These are phyloP conservation scores for Trypanosoma avium DNA, from an alignment of 208 protist genomes.

Conservation along the genomic window DNA sequence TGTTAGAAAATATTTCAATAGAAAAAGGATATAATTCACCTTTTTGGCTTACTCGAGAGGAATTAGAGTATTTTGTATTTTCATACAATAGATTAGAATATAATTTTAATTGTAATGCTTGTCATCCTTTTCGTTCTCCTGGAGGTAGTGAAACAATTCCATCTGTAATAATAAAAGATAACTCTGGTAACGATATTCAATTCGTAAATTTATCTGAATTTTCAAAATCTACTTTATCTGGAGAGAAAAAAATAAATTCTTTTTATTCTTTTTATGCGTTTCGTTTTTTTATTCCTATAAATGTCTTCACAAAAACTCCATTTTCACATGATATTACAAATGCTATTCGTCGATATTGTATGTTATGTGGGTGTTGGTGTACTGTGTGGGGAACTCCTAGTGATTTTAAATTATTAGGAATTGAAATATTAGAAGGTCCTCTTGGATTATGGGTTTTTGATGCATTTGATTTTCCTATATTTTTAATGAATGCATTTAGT, in stretches of 20 bases:
- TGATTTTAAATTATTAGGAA: conserved; percentile 42
- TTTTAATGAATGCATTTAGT: conserved; percentile 51
- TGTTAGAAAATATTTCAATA: conserved; percentile 11
- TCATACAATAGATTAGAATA: not conserved
- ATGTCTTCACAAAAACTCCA: conserved; percentile 36
- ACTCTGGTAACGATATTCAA: conserved; percentile 5
- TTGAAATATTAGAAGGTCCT: conserved; percentile 36
- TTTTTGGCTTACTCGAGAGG: conserved; percentile 57
- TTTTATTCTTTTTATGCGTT: conserved; percentile 46
- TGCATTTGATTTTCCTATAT: conserved; percentile 40
- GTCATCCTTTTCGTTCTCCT: not conserved
- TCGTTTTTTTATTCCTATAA: conserved; percentile 49
- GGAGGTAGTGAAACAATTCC: not conserved
- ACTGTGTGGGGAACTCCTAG: conserved; percentile 59
- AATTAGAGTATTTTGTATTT: conserved; percentile 24
- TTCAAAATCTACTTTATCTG: not conserved
- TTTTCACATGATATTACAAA: conserved; percentile 36
- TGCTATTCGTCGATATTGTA: conserved; percentile 42
- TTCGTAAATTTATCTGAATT: conserved; percentile 27
- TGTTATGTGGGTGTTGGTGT: conserved; percentile 54
- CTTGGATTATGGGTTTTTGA: conserved; percentile 64
- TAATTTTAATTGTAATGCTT: not conserved
- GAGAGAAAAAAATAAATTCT: no score
- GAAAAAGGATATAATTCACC: conserved; percentile 29
- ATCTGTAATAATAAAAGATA: conserved; percentile 26